A percentile compares a stretch with the other conserved stretches of the same genome.
Evolutionary conservation across 2,329 filamentous ascomycete genomes (phyloP).

Genomic region (Verticillium tricorpus): DNA sequence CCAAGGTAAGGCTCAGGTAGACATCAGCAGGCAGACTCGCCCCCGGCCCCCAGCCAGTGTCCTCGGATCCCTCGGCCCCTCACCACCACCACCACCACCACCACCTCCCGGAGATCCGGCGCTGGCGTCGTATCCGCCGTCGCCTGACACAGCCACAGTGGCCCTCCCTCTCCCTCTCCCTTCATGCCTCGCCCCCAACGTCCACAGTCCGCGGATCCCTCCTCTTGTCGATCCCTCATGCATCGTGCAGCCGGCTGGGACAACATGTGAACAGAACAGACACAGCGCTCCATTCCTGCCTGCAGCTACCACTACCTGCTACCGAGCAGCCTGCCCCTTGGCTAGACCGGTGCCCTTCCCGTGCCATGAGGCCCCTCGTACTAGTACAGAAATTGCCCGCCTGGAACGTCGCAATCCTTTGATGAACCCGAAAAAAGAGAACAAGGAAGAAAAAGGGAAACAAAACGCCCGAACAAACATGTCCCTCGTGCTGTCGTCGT

Average conservation of each 20-base stretch:
- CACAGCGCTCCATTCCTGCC: background rate
- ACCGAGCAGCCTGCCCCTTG: too few species aligned
- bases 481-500: background rate
- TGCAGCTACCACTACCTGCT: background rate
- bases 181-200: background rate
- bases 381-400: background rate
- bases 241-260: too few species aligned
- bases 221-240: too few species aligned
- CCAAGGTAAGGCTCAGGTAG: too few species aligned
- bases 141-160: background rate
- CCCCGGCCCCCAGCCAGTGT: too few species aligned
- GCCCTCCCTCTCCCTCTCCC: too few species aligned
- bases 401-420: background rate
- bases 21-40: too few species aligned
- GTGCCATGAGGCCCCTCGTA: background rate
- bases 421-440: conserved; percentile 2
- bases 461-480: background rate
- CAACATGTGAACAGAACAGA: background rate
- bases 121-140: background rate
- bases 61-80: too few species aligned
- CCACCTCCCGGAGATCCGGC: background rate
- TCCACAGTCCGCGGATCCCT: too few species aligned
- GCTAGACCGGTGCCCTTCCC: too few species aligned
- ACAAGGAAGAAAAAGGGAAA: background rate
- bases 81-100: too few species aligned